Evolutionary conservation across 352 stramenopile species (phyloP), one percentile per base, ranked within the genome.

Genomic region (Pythium sukuiense): DNA sequence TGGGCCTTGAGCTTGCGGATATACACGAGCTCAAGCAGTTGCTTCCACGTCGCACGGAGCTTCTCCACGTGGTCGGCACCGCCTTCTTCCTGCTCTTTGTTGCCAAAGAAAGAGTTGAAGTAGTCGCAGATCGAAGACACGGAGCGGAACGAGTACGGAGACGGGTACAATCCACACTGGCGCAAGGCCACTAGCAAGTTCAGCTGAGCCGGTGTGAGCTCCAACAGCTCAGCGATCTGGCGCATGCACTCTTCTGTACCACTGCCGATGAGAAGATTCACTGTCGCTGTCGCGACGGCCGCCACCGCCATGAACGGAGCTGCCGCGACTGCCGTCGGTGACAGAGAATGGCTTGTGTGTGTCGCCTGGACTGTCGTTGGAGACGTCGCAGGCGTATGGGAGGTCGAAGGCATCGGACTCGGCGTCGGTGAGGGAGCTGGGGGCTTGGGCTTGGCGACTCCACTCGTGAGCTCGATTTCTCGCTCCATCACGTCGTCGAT

Each of bases 141-240:
- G 0, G 69, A 80, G 29, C 68, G 60, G 53, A 92, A 89, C 29
- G 57, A 81, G 65, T 85, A 78, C 5, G 71, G 61, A 0, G 73
- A 55, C 3, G 83, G 80, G 18, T 82, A 89, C 12, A 85, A 18
- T 2, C 63, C 69, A 49, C 68, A 82, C 32, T 76, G 66, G 18
- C 85, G 86, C 6, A 92, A 50, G 8, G 76, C 80, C 3, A 92
- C 63, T 2, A 93, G 53, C 33, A 93, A 32, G 33, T 93, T 93
- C 24, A 93, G 75, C 53, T 93, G 83, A 4, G 76, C 64, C 1
- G 71, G 73, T 0, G 77, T 77, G 3, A 93, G 57, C 1, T 77
- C 45, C 8, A 93, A 67, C 14, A 87, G 13, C 8, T 74, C 59
- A 0, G 76, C 80, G 26, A 91, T 87, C 12, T 71, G 62, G 53